These are phyloP conservation scores for Xylariaceae sp. DNA, from an alignment of 2,329 filamentous ascomycete genomes.

Conservation along the genomic window DNA sequence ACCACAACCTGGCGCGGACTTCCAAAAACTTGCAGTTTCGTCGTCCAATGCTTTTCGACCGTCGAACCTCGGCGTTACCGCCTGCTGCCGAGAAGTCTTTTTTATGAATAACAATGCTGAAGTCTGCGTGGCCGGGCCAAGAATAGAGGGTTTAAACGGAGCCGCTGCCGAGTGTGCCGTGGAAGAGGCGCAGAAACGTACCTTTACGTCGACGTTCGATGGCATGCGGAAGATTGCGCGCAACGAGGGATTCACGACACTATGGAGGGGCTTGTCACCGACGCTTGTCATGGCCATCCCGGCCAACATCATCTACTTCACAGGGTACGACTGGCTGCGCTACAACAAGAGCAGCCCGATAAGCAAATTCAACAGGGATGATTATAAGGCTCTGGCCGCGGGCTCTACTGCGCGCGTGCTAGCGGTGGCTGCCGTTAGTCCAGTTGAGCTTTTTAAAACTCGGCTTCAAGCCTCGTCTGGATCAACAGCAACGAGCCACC, in stretches of 20 bases:
- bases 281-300: slow-evolving; percentile 94
- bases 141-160: slow-evolving; percentile 52
- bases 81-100: slow-evolving; percentile 96
- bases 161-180: slow-evolving; percentile 76
- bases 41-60: slow-evolving; percentile 72
- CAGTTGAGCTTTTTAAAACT: slow-evolving; percentile 93
- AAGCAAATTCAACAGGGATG: slow-evolving; percentile 64
- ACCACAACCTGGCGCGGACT: slow-evolving; percentile 56
- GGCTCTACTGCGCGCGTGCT: slow-evolving; percentile 79
- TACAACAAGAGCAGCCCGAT: slow-evolving; percentile 76
- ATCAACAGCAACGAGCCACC: slow-evolving; percentile 67
- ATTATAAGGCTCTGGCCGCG: slow-evolving; percentile 79
- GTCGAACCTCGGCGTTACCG: slow-evolving; percentile 84
- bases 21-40: slow-evolving; percentile 62
- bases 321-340: slow-evolving; percentile 94
- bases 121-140: slow-evolving; percentile 76
- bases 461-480: slow-evolving; percentile 80
- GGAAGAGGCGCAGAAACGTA: slow-evolving; percentile 82
- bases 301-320: slow-evolving; percentile 97
- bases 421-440: slow-evolving; percentile 82
- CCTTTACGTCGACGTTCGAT: slow-evolving; percentile 89
- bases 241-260: slow-evolving; percentile 83
- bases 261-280: slow-evolving; percentile 94
- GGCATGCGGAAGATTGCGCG: slow-evolving; percentile 92
- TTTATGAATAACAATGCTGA: slow-evolving; percentile 88